Evolutionary conservation across 2,329 filamentous ascomycete genomes (phyloP).

Genomic region (Penicillium sp.): DNA sequence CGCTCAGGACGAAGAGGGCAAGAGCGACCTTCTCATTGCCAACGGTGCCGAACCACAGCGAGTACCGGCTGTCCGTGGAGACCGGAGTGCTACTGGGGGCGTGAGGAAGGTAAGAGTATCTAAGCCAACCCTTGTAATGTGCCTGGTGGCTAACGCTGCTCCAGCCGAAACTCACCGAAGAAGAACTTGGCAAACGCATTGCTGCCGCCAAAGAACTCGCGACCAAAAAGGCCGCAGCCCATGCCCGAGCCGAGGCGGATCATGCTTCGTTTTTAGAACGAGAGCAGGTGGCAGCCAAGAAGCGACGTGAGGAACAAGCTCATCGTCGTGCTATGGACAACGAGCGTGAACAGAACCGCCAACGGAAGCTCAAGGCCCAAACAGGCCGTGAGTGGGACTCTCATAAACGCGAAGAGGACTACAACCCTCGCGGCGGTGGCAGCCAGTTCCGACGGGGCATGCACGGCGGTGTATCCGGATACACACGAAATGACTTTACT

Average conservation of each 20-base stretch:
- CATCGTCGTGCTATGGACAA: conserved; percentile 57
- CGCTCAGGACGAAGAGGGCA: conserved; percentile 8
- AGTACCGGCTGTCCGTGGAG: conserved; percentile 49
- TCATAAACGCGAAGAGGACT: conserved; percentile 56
- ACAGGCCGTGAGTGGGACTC: conserved; percentile 59
- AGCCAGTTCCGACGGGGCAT: conserved; percentile 48
- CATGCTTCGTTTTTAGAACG: conserved; percentile 58
- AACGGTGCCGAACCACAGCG: conserved; percentile 26
- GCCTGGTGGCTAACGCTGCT: conserved; percentile 23
- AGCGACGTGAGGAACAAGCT: conserved; percentile 48
- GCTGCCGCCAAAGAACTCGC: conserved; percentile 59
- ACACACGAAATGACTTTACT: conserved; percentile 29
- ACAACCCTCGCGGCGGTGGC: conserved; percentile 39
- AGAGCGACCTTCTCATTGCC: conserved; percentile 5
- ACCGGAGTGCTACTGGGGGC: conserved; percentile 52
- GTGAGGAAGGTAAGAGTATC: conserved; percentile 40
- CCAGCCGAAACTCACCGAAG: conserved; percentile 60
- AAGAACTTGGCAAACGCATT: conserved; percentile 57
- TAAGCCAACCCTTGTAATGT: not conserved
- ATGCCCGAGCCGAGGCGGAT: conserved; percentile 64
- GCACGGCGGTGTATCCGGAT: conserved; percentile 47
- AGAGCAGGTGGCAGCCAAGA: conserved; percentile 55
- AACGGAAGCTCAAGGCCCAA: conserved; percentile 55
- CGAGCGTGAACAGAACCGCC: conserved; percentile 57
- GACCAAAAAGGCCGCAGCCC: conserved; percentile 54